Evolutionary conservation across 129 eudicot genomes (phyloP).

Genomic region (Pittosporum tobira): DNA sequence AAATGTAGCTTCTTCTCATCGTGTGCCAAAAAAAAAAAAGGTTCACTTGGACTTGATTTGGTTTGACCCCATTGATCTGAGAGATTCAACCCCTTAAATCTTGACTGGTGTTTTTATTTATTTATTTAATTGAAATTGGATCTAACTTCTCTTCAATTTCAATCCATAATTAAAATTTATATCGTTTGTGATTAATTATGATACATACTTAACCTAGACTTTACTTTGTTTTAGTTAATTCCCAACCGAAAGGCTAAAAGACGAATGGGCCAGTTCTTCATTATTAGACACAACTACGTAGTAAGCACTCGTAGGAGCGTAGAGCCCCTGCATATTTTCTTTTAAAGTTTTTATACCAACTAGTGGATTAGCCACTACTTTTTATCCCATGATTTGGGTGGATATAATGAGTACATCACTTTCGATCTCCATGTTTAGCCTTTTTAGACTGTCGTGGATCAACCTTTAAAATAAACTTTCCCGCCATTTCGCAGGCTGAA

Average conservation of each 20-base stretch:
- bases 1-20: not conserved
- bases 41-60: not conserved
- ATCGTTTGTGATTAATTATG: too few relatives aligned
- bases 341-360: not conserved
- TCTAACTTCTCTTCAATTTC: too few relatives aligned
- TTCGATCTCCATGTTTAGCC: not conserved
- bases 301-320: not conserved
- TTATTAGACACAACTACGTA: not conserved
- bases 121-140: too few relatives aligned
- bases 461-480: not conserved
- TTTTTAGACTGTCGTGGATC: not conserved
- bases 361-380: not conserved
- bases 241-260: not conserved
- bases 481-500: not conserved
- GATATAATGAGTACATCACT: not conserved
- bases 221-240: not conserved
- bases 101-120: too few relatives aligned
- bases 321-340: not conserved
- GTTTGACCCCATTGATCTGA: not conserved
- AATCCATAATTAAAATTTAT: too few relatives aligned
- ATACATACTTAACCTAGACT: too few relatives aligned
- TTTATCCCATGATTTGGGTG: not conserved
- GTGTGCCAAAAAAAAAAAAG: not conserved
- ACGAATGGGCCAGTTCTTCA: not conserved
- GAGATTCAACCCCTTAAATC: not conserved